Conservation (phyloP, 2,329 filamentous ascomycete genomes). For the Claviceps digitariae region DNA sequence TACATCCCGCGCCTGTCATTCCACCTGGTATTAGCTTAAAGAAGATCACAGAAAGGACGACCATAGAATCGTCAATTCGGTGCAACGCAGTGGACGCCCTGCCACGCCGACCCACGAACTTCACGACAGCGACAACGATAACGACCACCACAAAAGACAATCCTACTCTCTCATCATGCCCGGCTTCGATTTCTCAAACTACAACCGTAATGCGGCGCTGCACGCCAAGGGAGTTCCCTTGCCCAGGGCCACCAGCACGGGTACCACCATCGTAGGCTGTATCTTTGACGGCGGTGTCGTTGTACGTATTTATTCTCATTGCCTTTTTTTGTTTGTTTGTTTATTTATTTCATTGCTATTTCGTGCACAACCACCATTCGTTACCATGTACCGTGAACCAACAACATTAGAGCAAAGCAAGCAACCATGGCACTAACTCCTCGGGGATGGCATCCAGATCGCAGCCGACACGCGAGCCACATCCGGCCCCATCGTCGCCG, state of each 20-base stretch:
- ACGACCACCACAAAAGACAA: conserved; percentile 6
- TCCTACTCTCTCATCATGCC: conserved; percentile 50
- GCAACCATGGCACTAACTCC: background rate
- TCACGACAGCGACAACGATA: background rate
- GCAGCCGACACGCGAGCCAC: conserved; percentile 97
- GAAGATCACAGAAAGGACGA: background rate
- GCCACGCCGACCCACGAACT: background rate
- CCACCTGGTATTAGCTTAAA: background rate
- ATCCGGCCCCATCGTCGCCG: conserved; percentile 92
- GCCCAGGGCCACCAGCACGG: conserved; percentile 95
- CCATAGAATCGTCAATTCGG: background rate
- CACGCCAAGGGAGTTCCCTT: conserved; percentile 88
- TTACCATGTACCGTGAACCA: background rate
- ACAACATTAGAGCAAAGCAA: background rate
- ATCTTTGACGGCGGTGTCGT: conserved; percentile 95
- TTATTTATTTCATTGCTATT: background rate
- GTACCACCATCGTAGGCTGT: conserved; percentile 97
- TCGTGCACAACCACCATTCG: background rate
- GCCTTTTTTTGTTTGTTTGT: background rate
- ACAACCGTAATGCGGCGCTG: conserved; percentile 95
- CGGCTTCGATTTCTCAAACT: conserved; percentile 99
- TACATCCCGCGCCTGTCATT: no score
- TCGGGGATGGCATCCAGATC: conserved; percentile 43
- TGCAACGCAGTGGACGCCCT: background rate
- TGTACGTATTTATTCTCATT: conserved; percentile 35